These are phyloP conservation scores for Cyclaneusma minus DNA, from an alignment of 2,329 filamentous ascomycete genomes.

Conservation along the genomic window DNA sequence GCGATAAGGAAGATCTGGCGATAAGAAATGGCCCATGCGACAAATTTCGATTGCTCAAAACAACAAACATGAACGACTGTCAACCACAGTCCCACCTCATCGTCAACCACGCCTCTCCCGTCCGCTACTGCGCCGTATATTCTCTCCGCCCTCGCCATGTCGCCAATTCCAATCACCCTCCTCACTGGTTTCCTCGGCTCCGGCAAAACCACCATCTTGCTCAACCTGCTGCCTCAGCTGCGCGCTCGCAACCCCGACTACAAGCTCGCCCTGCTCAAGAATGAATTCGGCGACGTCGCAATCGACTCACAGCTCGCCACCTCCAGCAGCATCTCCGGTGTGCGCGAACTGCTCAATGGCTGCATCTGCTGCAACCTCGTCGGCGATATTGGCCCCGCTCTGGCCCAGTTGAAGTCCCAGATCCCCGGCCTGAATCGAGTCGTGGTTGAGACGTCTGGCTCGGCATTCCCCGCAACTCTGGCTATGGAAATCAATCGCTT, in stretches of 20 bases:
- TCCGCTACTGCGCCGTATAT: neutral
- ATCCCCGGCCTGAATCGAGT: conserved; percentile 58
- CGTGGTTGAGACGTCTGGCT: conserved; percentile 80
- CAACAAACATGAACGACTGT: neutral
- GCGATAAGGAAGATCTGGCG: too few relatives aligned
- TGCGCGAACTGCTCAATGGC: conserved; percentile 85
- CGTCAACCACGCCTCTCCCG: neutral
- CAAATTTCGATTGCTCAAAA: too few relatives aligned
- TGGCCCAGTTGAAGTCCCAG: conserved; percentile 51
- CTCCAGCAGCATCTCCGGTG: conserved; percentile 69
- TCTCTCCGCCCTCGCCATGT: conserved; percentile 25
- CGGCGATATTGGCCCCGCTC: conserved; percentile 70
- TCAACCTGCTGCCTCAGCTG: conserved; percentile 87
- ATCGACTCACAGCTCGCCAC: conserved; percentile 85
- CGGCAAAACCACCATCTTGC: conserved; percentile 89
- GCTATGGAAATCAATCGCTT: conserved; percentile 58
- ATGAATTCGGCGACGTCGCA: conserved; percentile 92
- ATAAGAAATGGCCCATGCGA: too few relatives aligned
- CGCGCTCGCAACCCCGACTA: conserved; percentile 55
- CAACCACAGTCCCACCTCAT: neutral
- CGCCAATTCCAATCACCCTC: conserved; percentile 79
- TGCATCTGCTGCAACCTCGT: conserved; percentile 99
- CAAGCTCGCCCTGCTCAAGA: conserved; percentile 88
- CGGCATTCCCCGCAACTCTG: conserved; percentile 44
- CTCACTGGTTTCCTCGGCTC: conserved; percentile 92